Evolutionary conservation across 352 stramenopile genomes (phyloP).

Genomic region (Globisporangium nunn): DNA sequence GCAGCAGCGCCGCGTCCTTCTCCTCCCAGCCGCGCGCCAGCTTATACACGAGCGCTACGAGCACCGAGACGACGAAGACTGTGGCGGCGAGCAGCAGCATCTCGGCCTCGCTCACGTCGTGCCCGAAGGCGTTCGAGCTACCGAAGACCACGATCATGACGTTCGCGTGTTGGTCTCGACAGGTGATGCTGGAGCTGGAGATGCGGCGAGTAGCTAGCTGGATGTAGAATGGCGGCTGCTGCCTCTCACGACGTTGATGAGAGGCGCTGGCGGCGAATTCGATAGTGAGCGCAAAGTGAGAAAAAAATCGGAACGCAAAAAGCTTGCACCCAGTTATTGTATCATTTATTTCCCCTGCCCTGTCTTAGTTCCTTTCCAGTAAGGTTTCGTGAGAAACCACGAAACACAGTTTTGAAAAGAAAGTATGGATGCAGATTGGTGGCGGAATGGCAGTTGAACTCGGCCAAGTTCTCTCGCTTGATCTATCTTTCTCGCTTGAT

Average conservation of each 20-base stretch:
- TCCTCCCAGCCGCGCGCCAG: constrained; percentile 61
- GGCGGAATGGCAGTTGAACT: too few relatives aligned
- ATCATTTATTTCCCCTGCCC: not conserved
- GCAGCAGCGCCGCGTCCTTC: constrained; percentile 33
- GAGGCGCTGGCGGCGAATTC: constrained; percentile 2
- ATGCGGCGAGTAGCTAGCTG: too few relatives aligned
- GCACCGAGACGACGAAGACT: constrained; percentile 66
- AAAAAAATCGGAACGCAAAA: constrained; percentile 1
- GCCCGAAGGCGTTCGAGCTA: constrained; percentile 66
- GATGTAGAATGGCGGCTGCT: too few relatives aligned
- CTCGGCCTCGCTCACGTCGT: constrained; percentile 59
- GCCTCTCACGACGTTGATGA: not conserved
- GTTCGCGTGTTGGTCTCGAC: not conserved
- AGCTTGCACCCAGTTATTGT: not conserved
- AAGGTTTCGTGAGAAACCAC: not conserved
- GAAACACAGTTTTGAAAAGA: too few relatives aligned
- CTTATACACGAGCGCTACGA: constrained; percentile 73
- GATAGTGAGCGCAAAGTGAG: constrained; percentile 2
- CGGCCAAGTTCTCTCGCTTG: too few relatives aligned
- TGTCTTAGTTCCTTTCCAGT: not conserved
- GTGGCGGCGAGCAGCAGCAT: constrained; percentile 61
- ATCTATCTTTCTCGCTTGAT: too few relatives aligned
- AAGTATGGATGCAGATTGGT: too few relatives aligned
- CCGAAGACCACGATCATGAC: constrained; percentile 66
- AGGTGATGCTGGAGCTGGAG: not conserved